Percentiles rank a stretch among this genome's conserved stretches.
phyloP scores from a whole-genome alignment of 768 basidiomycete genomes.

The Trametes maxima region DNA sequence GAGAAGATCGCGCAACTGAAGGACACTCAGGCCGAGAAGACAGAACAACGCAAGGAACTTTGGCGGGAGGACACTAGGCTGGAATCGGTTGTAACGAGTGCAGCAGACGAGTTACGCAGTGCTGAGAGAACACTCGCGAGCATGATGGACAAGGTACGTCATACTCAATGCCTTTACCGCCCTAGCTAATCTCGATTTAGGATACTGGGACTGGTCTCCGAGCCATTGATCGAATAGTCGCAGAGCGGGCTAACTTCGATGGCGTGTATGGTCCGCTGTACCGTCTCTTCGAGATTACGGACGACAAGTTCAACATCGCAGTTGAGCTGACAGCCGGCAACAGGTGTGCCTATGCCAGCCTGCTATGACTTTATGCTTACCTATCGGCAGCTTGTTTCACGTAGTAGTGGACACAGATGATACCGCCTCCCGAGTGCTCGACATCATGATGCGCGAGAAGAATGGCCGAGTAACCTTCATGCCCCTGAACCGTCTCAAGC shows the following conservation, averaged over 20 bases:
- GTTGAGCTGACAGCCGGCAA: slow-evolving; percentile 96
- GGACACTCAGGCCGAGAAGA: slow-evolving; percentile 66
- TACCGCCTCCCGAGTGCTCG: slow-evolving; percentile 88
- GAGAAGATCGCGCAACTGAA: slow-evolving; percentile 64
- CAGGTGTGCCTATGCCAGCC: slow-evolving; percentile 53
- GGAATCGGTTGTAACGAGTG: slow-evolving; percentile 73
- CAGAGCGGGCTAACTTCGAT: slow-evolving; percentile 67
- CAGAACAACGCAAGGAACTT: slow-evolving; percentile 85
- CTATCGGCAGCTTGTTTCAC: slow-evolving; percentile 77
- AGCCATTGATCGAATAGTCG: slow-evolving; percentile 77
- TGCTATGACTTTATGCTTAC: slow-evolving; percentile 11
- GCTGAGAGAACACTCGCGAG: slow-evolving; percentile 78
- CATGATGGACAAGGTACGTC: slow-evolving; percentile 92
- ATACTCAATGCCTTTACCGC: background rate
- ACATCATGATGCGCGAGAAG: slow-evolving; percentile 91
- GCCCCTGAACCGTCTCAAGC: slow-evolving; percentile 93
- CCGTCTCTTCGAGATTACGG: slow-evolving; percentile 87
- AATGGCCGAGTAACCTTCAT: slow-evolving; percentile 97
- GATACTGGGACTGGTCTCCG: slow-evolving; percentile 89
- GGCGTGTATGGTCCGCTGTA: slow-evolving; percentile 96
- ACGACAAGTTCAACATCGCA: slow-evolving; percentile 86
- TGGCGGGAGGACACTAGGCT: slow-evolving; percentile 96
- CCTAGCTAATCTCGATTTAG: slow-evolving; percentile 41
- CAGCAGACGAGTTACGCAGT: slow-evolving; percentile 75
- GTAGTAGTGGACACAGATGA: slow-evolving; percentile 97